Evolutionary conservation across 129 eudicot genomes (phyloP).

Genomic region (Helianthus annuus): HanXRQr2.0-SUNRISE NC_035446.2:11074543-11075042

Average conservation of each 20-base stretch:
- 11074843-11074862: conserved; percentile 22
- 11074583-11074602: conserved; percentile 17
- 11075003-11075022: conserved; percentile 29
- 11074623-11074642: conserved; percentile 2
- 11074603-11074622: conserved; percentile 18
- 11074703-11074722: conserved; percentile 22
- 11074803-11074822: conserved; percentile 23
- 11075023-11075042: conserved; percentile 25
- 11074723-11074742: conserved; percentile 24
- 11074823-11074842: conserved; percentile 19
- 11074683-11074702: conserved; percentile 5
- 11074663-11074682: conserved; percentile 6
- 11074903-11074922: conserved; percentile 23
- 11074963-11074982: conserved; percentile 31
- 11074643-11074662: conserved; percentile 21
- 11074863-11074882: conserved; percentile 30
- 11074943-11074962: conserved; percentile 31
- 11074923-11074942: conserved; percentile 29
- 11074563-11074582: conserved; percentile 20
- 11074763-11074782: conserved; percentile 19
- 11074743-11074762: conserved; percentile 23
- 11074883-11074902: conserved; percentile 16
- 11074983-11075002: conserved; percentile 25
- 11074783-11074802: conserved; percentile 26
- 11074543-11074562: conserved; percentile 21